Conservation (phyloP, 1,139 yeast species). For the Yamadazyma spencermartinsiae region DNA sequence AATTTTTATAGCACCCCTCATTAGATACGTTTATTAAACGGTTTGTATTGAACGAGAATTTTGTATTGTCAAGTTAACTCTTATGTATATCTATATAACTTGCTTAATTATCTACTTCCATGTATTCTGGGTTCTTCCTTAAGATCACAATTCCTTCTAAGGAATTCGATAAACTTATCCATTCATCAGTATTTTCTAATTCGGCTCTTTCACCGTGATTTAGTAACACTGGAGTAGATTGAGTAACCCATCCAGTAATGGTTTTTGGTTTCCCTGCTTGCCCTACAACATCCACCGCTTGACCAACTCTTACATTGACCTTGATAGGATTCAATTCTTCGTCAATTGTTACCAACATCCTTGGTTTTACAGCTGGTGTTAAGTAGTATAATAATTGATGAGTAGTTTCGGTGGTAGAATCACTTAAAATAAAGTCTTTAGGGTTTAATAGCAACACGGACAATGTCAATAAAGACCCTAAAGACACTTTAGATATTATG, state of each 20-base stretch:
- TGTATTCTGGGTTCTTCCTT: conserved; percentile 84
- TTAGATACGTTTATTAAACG: too few relatives aligned
- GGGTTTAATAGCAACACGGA: conserved; percentile 87
- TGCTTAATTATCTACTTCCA: conserved; percentile 57
- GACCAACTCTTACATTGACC: conserved; percentile 97
- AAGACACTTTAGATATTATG: conserved; percentile 81
- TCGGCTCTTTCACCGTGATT: conserved; percentile 97
- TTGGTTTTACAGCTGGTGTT: conserved; percentile 88
- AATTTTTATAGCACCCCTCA: too few relatives aligned
- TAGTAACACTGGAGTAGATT: conserved; percentile 91
- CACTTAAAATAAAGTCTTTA: conserved; percentile 58
- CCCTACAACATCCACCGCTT: conserved; percentile 97
- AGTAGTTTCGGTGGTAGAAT: conserved; percentile 57
- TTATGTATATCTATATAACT: conserved; percentile 2
- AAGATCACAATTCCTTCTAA: conserved; percentile 93
- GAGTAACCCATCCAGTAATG: conserved; percentile 99
- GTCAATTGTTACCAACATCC: conserved; percentile 90
- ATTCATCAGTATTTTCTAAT: conserved; percentile 86
- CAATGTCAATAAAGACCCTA: conserved; percentile 87
- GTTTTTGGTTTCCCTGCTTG: conserved; percentile 99
- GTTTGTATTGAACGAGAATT: not conserved
- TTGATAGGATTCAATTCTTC: conserved; percentile 84
- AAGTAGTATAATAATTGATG: conserved; percentile 79
- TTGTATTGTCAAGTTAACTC: not conserved
- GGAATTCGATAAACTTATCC: conserved; percentile 75